These are phyloP conservation scores for Lactarius quietus DNA, from an alignment of 768 basidiomycete species.

Conservation along the genomic window DNA sequence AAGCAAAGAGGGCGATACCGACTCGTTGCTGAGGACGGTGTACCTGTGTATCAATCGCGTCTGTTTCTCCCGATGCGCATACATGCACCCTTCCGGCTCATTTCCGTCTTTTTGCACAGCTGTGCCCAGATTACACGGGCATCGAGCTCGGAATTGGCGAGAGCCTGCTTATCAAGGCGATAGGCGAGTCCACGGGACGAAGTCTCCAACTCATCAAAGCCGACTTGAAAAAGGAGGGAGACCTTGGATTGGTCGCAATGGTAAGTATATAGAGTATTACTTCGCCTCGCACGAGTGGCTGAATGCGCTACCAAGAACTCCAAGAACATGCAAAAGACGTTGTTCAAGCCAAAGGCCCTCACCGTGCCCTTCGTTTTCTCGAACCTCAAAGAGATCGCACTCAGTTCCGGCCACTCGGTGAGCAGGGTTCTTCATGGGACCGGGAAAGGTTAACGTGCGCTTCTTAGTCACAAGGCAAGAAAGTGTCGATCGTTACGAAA, in stretches of 20 bases:
- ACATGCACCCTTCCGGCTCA: neutral
- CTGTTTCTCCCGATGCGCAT: conserved; percentile 29
- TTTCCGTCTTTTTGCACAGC: conserved; percentile 40
- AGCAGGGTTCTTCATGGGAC: conserved; percentile 29
- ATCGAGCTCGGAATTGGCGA: conserved; percentile 97
- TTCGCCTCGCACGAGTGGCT: neutral
- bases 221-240: conserved; percentile 92
- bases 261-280: conserved; percentile 50
- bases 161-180: conserved; percentile 90
- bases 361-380: conserved; percentile 88
- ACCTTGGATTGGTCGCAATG: conserved; percentile 96
- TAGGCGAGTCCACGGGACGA: conserved; percentile 92
- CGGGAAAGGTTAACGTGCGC: neutral
- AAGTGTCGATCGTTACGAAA: conserved; percentile 92
- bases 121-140: conserved; percentile 93
- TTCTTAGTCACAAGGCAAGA: conserved; percentile 85
- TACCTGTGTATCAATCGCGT: conserved; percentile 98
- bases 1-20: conserved; percentile 67
- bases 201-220: conserved; percentile 77
- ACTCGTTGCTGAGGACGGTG: conserved; percentile 80
- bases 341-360: conserved; percentile 91
- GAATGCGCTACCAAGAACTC: conserved; percentile 59
- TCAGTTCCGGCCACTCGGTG: conserved; percentile 79
- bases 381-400: conserved; percentile 87
- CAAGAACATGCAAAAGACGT: conserved; percentile 85